Conservation (phyloP, 345 rosid species). For the Eucalyptus regnans region DNA sequence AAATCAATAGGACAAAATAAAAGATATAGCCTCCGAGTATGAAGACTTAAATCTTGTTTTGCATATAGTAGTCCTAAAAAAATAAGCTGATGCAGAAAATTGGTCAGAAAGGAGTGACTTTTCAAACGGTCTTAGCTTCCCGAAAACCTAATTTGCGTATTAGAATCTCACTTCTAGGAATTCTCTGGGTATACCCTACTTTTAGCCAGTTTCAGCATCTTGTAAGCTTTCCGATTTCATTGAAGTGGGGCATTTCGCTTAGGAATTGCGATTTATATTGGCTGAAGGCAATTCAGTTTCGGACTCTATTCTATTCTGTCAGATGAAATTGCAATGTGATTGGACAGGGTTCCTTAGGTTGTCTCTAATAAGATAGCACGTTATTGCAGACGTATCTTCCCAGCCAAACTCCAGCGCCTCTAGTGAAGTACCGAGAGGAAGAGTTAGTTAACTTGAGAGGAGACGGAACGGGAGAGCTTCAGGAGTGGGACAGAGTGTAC, state of each 20-base stretch:
- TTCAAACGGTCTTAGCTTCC: background rate
- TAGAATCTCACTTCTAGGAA: background rate
- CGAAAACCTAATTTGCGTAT: background rate
- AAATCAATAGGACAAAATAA: background rate
- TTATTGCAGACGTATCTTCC: conserved; percentile 13
- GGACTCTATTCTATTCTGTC: background rate
- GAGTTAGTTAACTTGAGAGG: conserved; percentile 27
- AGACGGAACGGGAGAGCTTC: conserved; percentile 16
- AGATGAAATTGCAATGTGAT: background rate
- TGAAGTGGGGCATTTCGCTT: background rate
- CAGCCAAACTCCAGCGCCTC: conserved; percentile 17
- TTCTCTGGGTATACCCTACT: background rate
- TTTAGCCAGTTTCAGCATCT: background rate
- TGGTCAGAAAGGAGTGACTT: background rate
- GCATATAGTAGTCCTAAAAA: background rate
- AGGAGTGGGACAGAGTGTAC: conserved; percentile 30
- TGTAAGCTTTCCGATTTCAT: background rate
- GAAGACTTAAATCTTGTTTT: background rate
- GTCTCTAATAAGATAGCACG: background rate
- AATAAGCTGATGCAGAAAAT: background rate
- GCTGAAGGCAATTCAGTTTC: background rate
- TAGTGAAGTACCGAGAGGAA: conserved; percentile 21
- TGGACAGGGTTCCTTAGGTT: background rate
- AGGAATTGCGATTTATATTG: background rate
- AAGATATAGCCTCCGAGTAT: background rate